These are phyloP conservation scores for Penicillium fuscoglaucum DNA, from an alignment of 2,329 filamentous ascomycete species.

Conservation along the genomic window DNA sequence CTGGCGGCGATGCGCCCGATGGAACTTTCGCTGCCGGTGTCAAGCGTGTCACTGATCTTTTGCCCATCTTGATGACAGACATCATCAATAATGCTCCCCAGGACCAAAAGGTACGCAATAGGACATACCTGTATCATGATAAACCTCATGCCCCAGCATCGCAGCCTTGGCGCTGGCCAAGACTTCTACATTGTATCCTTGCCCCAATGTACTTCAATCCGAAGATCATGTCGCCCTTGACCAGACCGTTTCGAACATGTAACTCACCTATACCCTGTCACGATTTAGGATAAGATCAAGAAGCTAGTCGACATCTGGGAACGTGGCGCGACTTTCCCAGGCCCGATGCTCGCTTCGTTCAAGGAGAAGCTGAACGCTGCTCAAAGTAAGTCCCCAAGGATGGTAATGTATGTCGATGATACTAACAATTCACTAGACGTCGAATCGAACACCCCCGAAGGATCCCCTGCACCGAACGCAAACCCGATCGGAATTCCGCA, in stretches of 20 bases:
- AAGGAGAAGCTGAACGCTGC: constrained; percentile 73
- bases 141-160: constrained; percentile 27
- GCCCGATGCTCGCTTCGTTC: constrained; percentile 75
- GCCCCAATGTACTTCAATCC: neutral
- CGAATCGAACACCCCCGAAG: constrained; percentile 68
- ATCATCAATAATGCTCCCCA: constrained; percentile 83
- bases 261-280: constrained; percentile 52
- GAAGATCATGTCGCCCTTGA: neutral
- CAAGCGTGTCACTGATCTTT: constrained; percentile 91
- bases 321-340: constrained; percentile 86
- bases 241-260: constrained; percentile 29
- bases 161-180: constrained; percentile 18
- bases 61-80: constrained; percentile 93
- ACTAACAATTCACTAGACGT: constrained; percentile 52
- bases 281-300: constrained; percentile 83
- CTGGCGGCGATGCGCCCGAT: constrained; percentile 77
- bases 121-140: constrained; percentile 30
- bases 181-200: neutral
- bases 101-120: constrained; percentile 90
- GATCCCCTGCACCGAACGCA: constrained; percentile 50
- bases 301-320: constrained; percentile 99
- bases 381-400: constrained; percentile 60
- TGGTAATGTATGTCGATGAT: neutral
- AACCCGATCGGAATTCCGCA: constrained; percentile 40
- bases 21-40: constrained; percentile 94